Evolutionary conservation across 78 protist species (phyloP), one percentile per base, ranked within the genome.

Genomic region (Cavenderia fasciculata): DNA sequence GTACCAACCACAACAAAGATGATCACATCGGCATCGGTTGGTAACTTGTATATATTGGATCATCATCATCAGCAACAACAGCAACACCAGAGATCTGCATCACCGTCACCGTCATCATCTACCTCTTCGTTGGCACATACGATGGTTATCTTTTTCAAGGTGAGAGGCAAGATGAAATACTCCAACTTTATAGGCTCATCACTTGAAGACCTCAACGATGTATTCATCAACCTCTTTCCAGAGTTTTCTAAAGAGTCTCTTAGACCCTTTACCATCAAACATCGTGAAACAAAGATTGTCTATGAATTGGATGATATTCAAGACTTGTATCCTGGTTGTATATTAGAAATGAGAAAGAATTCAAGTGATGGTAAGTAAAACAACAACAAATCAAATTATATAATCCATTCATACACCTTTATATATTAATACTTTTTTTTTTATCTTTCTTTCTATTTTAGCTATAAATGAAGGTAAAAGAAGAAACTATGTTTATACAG

Each of bases 401-500:
- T n/a, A n/a, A n/a, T n/a, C n/a, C n/a, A n/a, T n/a, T n/a, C n/a
- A n/a, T n/a, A n/a, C n/a, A n/a, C n/a, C n/a, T n/a, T n/a, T n/a
- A 51, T n/a, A n/a, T n/a, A 51, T 11, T 10, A 51, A 51, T 51
- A 51, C 16, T 11, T 2, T 59, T 27, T 27, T 31, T 31, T 31
- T 31, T 14, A 59, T 1, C 16, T 14, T 31, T 43, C 16, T 66
- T 34, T 51, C 21, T 59, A 33, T 51, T 71, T 23, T 52, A 78
- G 89, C 74, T 1, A 82, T 82, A 8, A 54, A 47, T 14, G 89
- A 78, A 44, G 89, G 89, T 43, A 68, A 82, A 56, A 82, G 62
- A 82, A 82, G 89, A 82, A 73, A 47, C 27, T 82, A 68, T 56
- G 89, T 82, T 25, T 82, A 82, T 56, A 82, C 89, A 46, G 89